phyloP scores from a whole-genome alignment of 352 stramenopile species.

The Globisporangium abappressorium region DNA sequence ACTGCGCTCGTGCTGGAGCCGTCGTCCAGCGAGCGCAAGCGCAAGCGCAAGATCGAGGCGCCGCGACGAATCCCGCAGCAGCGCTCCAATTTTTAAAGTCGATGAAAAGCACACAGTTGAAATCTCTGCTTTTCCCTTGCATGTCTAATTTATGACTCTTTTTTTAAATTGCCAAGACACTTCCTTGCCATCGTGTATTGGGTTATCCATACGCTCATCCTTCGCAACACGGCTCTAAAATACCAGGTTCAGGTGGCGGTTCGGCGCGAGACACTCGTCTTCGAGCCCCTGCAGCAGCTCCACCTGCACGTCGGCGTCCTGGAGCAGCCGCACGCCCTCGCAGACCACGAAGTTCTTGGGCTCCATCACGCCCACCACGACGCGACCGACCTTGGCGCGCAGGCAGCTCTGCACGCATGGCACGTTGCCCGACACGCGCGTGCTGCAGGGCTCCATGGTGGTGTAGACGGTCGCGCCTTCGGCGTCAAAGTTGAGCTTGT shows the following conservation, averaged over 20 bases:
- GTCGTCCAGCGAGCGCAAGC: slow-evolving; percentile 38
- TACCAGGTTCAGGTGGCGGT: slow-evolving; percentile 63
- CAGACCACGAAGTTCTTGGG: slow-evolving; percentile 87
- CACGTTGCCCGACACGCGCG: slow-evolving; percentile 79
- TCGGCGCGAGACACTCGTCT: slow-evolving; percentile 69
- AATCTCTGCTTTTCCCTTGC: not conserved
- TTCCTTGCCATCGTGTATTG: not conserved
- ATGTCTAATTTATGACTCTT: slow-evolving; percentile 3
- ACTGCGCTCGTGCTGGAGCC: slow-evolving; percentile 12
- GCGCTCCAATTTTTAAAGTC: not conserved
- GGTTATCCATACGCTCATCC: not conserved
- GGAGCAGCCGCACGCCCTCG: slow-evolving; percentile 70
- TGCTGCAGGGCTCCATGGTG: slow-evolving; percentile 89
- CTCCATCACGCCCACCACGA: slow-evolving; percentile 85
- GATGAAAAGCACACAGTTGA: not conserved
- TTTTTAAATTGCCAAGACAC: not conserved
- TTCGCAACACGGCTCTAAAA: slow-evolving; percentile 25
- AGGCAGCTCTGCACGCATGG: slow-evolving; percentile 82
- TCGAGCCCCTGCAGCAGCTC: slow-evolving; percentile 72
- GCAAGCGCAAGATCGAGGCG: slow-evolving; percentile 46
- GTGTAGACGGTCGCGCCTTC: slow-evolving; percentile 76
- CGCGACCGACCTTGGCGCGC: slow-evolving; percentile 52
- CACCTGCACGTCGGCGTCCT: slow-evolving; percentile 62
- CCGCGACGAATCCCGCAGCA: slow-evolving; percentile 52
- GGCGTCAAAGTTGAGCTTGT: slow-evolving; percentile 76